Conservation (phyloP, 2,329 filamentous ascomycete species). For the Neoascochyta sp. region DNA sequence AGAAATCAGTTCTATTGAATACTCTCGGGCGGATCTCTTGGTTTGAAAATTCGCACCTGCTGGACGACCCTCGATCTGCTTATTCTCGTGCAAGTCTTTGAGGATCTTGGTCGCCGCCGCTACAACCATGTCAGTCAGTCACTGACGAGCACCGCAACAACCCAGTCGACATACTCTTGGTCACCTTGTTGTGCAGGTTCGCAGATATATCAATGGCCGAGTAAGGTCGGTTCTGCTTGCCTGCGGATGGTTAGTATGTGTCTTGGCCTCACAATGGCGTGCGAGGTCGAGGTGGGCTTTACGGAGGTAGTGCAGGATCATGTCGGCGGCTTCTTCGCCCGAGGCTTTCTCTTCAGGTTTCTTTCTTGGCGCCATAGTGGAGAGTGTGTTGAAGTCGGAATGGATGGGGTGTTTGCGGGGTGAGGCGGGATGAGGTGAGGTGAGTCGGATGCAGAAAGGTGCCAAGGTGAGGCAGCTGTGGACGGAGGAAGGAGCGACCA, state of each 20-base stretch:
- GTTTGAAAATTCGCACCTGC: constrained; percentile 42
- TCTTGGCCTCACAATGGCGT: too few relatives aligned
- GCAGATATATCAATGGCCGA: constrained; percentile 57
- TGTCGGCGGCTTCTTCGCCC: constrained; percentile 37
- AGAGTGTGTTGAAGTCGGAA: too few relatives aligned
- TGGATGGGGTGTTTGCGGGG: background rate
- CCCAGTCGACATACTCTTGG: constrained; percentile 45
- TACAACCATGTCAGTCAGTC: constrained; percentile 23
- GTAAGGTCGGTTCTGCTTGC: constrained; percentile 53
- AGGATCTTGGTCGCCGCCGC: constrained; percentile 58
- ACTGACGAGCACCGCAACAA: background rate
- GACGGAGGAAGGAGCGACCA: constrained; percentile 6
- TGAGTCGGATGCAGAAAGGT: background rate
- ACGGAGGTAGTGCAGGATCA: constrained; percentile 53
- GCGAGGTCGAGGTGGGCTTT: constrained; percentile 20
- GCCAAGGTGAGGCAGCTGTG: constrained; percentile 1
- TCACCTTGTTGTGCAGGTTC: constrained; percentile 60
- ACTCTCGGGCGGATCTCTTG: background rate
- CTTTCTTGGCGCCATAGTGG: constrained; percentile 37
- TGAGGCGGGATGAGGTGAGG: background rate
- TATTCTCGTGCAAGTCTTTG: constrained; percentile 60
- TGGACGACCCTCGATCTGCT: constrained; percentile 55
- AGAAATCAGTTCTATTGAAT: constrained; percentile 3
- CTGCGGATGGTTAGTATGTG: constrained; percentile 26
- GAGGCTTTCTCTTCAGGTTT: constrained; percentile 37